These are phyloP conservation scores for Hordeum marinum DNA, from an alignment of 176 grass and related monocot genomes.

Conservation along the genomic window DNA sequence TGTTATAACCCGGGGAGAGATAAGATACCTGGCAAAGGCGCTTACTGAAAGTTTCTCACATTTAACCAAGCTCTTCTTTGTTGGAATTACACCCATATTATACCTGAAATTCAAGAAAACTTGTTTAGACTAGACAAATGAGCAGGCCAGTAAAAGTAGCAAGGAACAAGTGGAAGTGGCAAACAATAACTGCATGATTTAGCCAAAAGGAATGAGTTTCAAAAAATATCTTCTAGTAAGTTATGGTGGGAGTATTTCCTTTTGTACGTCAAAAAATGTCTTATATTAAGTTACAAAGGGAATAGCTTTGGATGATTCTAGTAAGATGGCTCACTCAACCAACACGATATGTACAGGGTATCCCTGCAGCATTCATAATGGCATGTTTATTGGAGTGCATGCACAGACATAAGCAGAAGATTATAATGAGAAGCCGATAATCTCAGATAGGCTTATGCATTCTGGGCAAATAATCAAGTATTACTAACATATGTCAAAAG, in stretches of 20 bases:
- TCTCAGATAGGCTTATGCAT: background rate
- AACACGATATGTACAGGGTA: background rate
- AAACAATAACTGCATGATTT: background rate
- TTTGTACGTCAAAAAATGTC: too few relatives aligned
- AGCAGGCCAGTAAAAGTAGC: background rate
- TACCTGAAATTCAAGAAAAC: constrained; percentile 47
- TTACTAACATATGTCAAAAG: too few relatives aligned
- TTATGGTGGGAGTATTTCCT: too few relatives aligned
- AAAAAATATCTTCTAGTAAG: too few relatives aligned
- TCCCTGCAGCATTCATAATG: background rate
- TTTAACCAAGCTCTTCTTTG: constrained; percentile 66
- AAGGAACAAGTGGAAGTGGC: background rate
- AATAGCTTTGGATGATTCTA: background rate
- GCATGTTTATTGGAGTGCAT: background rate
- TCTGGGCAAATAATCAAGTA: too few relatives aligned
- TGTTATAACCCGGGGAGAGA: background rate
- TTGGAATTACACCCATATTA: constrained; percentile 77
- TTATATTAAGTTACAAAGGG: too few relatives aligned
- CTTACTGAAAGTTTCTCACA: constrained; percentile 70
- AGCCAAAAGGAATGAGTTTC: background rate
- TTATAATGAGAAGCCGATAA: background rate
- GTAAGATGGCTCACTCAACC: background rate
- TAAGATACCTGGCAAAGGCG: constrained; percentile 72
- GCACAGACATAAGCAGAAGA: background rate
- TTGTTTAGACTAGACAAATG: background rate